Evolutionary conservation across 2,329 filamentous ascomycete genomes (phyloP).

Genomic region (Neopestalotiopsis rosae): DNA sequence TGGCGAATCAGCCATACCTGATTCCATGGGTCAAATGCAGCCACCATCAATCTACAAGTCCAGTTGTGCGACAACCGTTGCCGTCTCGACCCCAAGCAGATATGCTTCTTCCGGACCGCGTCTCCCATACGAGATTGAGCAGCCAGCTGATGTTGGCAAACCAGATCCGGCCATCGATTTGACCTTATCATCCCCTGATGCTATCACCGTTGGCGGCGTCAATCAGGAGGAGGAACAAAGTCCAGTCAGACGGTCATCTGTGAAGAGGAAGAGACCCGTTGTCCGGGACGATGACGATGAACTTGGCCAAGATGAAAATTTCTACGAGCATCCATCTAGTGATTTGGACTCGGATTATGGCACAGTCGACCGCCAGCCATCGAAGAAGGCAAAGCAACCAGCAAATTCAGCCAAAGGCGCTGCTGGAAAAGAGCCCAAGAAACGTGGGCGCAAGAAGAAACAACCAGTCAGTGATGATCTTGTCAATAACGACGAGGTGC

Average conservation of each 20-base stretch:
- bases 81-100: constrained; percentile 37
- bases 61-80: constrained; percentile 35
- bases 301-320: constrained; percentile 20
- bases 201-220: constrained; percentile 25
- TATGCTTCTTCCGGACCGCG: constrained; percentile 36
- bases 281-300: constrained; percentile 33
- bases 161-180: constrained; percentile 29
- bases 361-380: neutral
- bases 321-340: constrained; percentile 1
- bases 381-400: constrained; percentile 2
- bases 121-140: constrained; percentile 30
- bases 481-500: constrained; percentile 8
- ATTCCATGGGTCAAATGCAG: neutral
- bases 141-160: neutral
- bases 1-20: neutral
- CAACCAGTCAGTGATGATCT: constrained; percentile 23
- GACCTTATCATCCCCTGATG: constrained; percentile 36
- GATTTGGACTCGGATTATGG: constrained; percentile 11
- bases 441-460: constrained; percentile 39
- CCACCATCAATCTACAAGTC: constrained; percentile 32
- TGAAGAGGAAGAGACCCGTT: constrained; percentile 26
- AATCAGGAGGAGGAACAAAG: constrained; percentile 9
- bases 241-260: constrained; percentile 16
- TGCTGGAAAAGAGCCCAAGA: constrained; percentile 28
- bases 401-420: neutral